Evolutionary conservation across 352 stramenopile genomes (phyloP), one percentile per base, ranked within the genome.

Genomic region (Phytophthora litchii): DNA sequence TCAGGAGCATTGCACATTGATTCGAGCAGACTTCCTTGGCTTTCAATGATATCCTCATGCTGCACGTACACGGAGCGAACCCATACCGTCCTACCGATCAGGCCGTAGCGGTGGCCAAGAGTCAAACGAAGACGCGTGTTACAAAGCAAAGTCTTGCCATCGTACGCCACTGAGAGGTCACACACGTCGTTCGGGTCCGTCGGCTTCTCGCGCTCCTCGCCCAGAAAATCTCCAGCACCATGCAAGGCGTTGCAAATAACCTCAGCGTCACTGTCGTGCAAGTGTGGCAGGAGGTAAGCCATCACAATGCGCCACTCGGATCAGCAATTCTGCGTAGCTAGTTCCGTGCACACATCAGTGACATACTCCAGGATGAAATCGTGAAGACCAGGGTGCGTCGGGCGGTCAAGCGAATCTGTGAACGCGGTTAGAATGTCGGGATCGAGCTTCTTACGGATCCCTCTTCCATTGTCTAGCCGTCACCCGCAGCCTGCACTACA

Each of bases 61-160:
- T 99, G 93, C 47, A 99, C 95, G 71, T 98, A 99, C 34, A 98
- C 95, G 11, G 94, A 99, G 49, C 94, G 91, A n/a, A n/a, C n/a
- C n/a, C n/a, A n/a, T n/a, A n/a, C n/a, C n/a, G n/a, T n/a, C n/a
- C n/a, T n/a, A n/a, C n/a, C n/a, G n/a, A n/a, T n/a, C n/a, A n/a
- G n/a, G n/a, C n/a, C n/a, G n/a, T n/a, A n/a, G n/a, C n/a, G n/a
- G n/a, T n/a, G 92, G 70, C 95, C 96, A 55, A 93, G 89, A 54
- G 97, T 98, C 29, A 99, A 72, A 49, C 86, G 92, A 63, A 98
- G 95, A 42, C 93, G 94, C 21, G 95, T 97, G 68, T 98, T 98
- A 74, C 98, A 92, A 47, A 99, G 80, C 48, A 99, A 74, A 83
- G 98, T 98, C 80, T 98, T 99, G 32, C 79, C 79, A 48, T 78